Evolutionary conservation across 163 green algal species (phyloP), one percentile per base, ranked within the genome.

Genomic region (Scenedesmus sp.): DNA sequence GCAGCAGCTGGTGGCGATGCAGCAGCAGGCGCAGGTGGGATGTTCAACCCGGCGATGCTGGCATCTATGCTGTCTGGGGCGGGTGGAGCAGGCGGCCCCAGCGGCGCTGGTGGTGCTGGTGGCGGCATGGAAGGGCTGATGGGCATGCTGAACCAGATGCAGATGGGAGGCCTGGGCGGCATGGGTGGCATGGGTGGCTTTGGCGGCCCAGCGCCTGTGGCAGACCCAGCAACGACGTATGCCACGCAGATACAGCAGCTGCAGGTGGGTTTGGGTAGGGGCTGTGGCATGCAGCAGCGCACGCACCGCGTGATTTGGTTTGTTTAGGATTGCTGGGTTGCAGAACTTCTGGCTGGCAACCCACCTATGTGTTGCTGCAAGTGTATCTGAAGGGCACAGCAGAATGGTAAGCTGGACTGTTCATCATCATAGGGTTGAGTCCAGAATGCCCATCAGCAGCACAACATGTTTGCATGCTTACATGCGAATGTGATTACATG

Each of bases 161-260:
- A 73, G 52, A 93, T 93, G 62, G 90, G 85, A 4, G 82, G 86
- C 20, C 15, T 89, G 54, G 93, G 91, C 2, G 92, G 91, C 54
- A 73, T 96, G 70, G 94, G 92, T 5, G 94, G 90, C 56, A 54
- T 83, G 64, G 87, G 91, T 18, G 95, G 87, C 7, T 79, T 93
- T 34, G 92, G 88, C 13, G 84, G 81, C 12, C 94, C 95, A 8
- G 20, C 95, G 18, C 94, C 95, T 46, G 95, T 96, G 10, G 95
- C 95, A 3, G 95, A 99, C 93, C 96, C 97, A 1, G 96, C 98
- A 87, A 94, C 94, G 20, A 89, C 94, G 0, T 99, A 97, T 83
- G 97, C 96, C 5, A 90, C 95, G 67, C 97, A 99, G 96, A 94
- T 99, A 85, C 90, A 97, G 92, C 97, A 99, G 94, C 94, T 99